Base-by-base conservation (phyloP, 225 moss, liverwort and hornwort genomes). In the Neckera pumila region DNA sequence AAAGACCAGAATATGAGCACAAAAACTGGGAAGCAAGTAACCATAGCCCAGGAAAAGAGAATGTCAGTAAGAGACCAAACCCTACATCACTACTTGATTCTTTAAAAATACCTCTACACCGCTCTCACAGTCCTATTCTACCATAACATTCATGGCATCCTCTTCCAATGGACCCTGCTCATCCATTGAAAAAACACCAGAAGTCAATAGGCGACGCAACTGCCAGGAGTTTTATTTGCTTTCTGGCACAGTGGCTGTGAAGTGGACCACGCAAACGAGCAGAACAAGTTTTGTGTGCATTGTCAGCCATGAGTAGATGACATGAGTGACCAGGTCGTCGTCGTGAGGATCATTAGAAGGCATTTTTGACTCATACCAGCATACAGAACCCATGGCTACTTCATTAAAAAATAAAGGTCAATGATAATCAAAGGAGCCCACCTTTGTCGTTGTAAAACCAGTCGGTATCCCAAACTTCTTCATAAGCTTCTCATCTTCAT, bases 401-500 rank as follows among this genome's bases (percentile, higher is more conserved):
- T 88, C 71, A n/a, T 61, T 69, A 34, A 69, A 57, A 59, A 62
- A 53, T 26, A 34, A 63, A 51, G 38, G 38, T 53, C 49, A 18
- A 36, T 40, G 28, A 51, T n/a, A 70, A 51, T 59, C 70, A 72
- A 63, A 33, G 80, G 14, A 53, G 26, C 81, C 81, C 54, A 94
- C 95, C 93, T 99, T 99, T 11, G 95, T 94, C 6, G 97, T 96
- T 65, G 92, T 95, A 82, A 99, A 99, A 31, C 96, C 96, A 58
- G 91, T 93, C 18, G 97, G 99, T 83, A 99, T 96, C 47, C 99
- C 99, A 74, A 97, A 87, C 83, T 96, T 99, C 89, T 96, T 96
- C 99, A 99, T 99, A 8, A 97, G 81, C 79, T 97, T 96, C 84
- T 97, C 99, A 87, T 99, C 99, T 54, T 99, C 95, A 43, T 96